Evolutionary conservation across 208 protist genomes (phyloP).

Genomic region (Leishmania major): DNA sequence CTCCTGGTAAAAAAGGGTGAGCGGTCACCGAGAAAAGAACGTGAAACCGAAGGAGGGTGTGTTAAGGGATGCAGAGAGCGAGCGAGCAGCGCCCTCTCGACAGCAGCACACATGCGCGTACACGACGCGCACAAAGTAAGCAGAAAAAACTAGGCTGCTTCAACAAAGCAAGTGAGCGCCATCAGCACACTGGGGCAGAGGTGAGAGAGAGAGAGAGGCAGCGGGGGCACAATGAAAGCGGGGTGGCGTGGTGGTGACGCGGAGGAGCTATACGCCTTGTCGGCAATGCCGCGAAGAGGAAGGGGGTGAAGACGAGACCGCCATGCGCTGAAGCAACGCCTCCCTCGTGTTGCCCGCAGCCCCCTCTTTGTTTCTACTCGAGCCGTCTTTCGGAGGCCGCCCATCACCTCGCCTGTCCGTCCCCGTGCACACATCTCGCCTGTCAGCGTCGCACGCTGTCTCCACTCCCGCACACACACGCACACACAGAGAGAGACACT

Average conservation of each 20-base stretch:
- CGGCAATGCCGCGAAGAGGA: not conserved
- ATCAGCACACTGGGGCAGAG: not conserved
- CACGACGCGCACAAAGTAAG: not conserved
- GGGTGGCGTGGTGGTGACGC: not conserved
- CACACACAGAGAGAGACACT: not conserved
- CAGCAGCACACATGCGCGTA: not conserved
- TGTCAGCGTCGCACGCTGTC: not conserved
- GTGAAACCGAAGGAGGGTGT: not conserved
- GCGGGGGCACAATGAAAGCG: not conserved
- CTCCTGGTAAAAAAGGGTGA: not conserved
- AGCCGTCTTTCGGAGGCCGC: not conserved
- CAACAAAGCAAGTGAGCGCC: not conserved
- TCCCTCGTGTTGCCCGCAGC: not conserved
- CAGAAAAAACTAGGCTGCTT: not conserved
- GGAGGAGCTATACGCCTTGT: too few species aligned
- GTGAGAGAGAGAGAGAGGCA: not conserved
- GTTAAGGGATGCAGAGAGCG: not conserved
- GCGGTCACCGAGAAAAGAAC: not conserved
- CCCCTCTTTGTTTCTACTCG: not conserved
- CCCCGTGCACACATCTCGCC: not conserved
- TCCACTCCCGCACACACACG: too few species aligned
- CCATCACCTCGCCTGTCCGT: not conserved
- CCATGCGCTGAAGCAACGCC: not conserved
- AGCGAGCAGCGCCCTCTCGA: not conserved
- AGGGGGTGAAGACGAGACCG: not conserved